Conservation (phyloP, 129 eudicot genomes). For the Lonicera japonica region DNA sequence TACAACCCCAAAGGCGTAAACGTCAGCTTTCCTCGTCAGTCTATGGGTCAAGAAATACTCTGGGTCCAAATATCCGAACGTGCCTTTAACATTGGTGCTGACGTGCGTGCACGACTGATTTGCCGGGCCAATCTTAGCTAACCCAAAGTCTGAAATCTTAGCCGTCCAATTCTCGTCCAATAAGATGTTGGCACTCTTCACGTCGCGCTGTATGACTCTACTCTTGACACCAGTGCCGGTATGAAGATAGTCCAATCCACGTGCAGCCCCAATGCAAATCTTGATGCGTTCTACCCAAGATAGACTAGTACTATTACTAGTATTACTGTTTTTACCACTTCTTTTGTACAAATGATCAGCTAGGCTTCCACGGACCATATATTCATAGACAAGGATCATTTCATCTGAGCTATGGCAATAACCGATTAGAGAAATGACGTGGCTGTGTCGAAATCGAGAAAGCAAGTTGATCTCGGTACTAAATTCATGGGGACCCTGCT, state of each 20-base stretch:
- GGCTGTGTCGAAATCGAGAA: conserved; percentile 24
- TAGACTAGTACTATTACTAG: conserved; percentile 1
- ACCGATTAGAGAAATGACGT: conserved; percentile 32
- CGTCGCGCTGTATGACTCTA: conserved; percentile 30
- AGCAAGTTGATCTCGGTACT: conserved; percentile 27
- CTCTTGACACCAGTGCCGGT: conserved; percentile 12
- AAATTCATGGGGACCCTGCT: conserved; percentile 24
- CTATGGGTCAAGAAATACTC: conserved; percentile 24
- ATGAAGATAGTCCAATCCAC: conserved; percentile 33
- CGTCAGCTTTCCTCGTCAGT: conserved; percentile 27
- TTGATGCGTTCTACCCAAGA: conserved; percentile 24
- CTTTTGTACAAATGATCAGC: conserved; percentile 24
- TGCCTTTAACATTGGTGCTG: conserved; percentile 20
- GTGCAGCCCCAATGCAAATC: conserved; percentile 25
- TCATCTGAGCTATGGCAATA: conserved; percentile 29
- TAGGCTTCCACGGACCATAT: conserved; percentile 25
- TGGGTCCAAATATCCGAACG: conserved; percentile 32
- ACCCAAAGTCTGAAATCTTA: conserved; percentile 31
- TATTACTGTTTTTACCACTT: too few relatives aligned
- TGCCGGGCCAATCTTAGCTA: conserved; percentile 20
- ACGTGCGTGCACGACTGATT: conserved; percentile 8
- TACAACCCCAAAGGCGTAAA: conserved; percentile 41
- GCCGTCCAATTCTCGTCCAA: conserved; percentile 26
- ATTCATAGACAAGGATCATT: conserved; percentile 36
- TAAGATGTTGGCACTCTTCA: conserved; percentile 30